These are phyloP conservation scores for Taphrina deformans DNA, from an alignment of 1,139 yeast species.

Conservation along the genomic window DNA sequence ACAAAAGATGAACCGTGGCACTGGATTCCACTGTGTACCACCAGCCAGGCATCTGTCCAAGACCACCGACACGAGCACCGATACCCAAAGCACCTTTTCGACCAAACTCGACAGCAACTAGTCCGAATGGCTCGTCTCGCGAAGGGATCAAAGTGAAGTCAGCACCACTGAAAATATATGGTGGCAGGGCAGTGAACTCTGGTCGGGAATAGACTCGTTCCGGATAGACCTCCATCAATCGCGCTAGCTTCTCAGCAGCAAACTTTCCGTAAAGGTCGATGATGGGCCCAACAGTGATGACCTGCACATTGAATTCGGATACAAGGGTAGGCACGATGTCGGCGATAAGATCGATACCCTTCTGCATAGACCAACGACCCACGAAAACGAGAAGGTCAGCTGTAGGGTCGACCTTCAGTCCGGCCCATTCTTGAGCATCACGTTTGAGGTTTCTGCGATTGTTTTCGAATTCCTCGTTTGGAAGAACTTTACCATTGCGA, in stretches of 20 bases:
- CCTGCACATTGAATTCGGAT: conserved; percentile 34
- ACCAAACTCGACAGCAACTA: conserved; percentile 37
- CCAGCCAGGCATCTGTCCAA: conserved; percentile 38
- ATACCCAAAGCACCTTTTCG: conserved; percentile 38
- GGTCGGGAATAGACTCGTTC: conserved; percentile 34
- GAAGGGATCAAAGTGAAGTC: conserved; percentile 37
- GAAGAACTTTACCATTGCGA: conserved; percentile 27
- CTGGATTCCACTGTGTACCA: conserved; percentile 36
- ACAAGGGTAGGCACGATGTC: conserved; percentile 35
- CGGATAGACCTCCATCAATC: conserved; percentile 33
- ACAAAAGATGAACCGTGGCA: conserved; percentile 33
- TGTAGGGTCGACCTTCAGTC: conserved; percentile 34
- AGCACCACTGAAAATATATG: conserved; percentile 36
- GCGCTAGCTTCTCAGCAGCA: conserved; percentile 36
- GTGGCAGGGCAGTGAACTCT: conserved; percentile 36
- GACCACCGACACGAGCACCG: conserved; percentile 37
- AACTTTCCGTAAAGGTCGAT: conserved; percentile 36
- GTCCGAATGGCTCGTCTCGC: conserved; percentile 36
- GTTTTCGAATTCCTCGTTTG: conserved; percentile 30
- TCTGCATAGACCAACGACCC: conserved; percentile 38
- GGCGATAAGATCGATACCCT: conserved; percentile 37
- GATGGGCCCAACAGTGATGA: conserved; percentile 36
- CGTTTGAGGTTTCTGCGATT: conserved; percentile 31
- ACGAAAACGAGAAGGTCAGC: conserved; percentile 36
- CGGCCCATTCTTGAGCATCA: conserved; percentile 37